These are phyloP conservation scores for Cyathus striatus DNA, from an alignment of 768 basidiomycete species.

Conservation along the genomic window DNA sequence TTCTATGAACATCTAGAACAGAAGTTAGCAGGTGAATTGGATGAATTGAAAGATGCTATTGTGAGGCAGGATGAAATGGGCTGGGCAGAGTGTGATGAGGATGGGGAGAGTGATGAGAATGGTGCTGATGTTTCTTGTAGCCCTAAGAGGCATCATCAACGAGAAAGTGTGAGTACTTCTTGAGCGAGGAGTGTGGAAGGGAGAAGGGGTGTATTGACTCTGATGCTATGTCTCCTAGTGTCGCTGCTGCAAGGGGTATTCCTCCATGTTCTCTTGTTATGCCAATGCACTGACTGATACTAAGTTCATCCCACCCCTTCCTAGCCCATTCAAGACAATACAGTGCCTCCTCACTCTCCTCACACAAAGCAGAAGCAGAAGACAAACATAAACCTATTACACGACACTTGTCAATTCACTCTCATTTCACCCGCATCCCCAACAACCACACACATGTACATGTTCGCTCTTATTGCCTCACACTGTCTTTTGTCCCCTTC, in stretches of 20 bases:
- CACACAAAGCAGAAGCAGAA: no score
- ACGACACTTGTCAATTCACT: no score
- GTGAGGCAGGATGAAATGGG: constrained; percentile 57
- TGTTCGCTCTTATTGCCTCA: constrained; percentile 19
- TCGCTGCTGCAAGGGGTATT: constrained; percentile 3
- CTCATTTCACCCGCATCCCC: no score
- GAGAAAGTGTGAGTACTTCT: no score
- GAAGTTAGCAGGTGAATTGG: constrained; percentile 60
- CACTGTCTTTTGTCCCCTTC: no score
- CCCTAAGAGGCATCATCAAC: constrained; percentile 22
- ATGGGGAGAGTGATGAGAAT: constrained; percentile 42
- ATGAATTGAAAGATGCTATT: constrained; percentile 53
- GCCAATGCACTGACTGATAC: constrained; percentile 4
- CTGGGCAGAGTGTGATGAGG: constrained; percentile 41
- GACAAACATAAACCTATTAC: no score
- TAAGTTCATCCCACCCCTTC: constrained; percentile 11
- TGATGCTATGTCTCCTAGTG: constrained; percentile 10
- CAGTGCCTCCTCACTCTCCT: no score
- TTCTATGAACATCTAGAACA: constrained; percentile 81
- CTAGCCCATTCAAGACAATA: no score
- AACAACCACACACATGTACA: constrained; percentile 24
- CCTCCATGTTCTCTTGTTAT: constrained; percentile 1
- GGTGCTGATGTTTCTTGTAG: constrained; percentile 27
- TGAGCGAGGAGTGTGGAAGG: constrained; percentile 22
- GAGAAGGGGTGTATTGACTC: constrained; percentile 12